phyloP scores from a whole-genome alignment of 2,329 filamentous ascomycete genomes.

The Fusarium ramigenum region DNA sequence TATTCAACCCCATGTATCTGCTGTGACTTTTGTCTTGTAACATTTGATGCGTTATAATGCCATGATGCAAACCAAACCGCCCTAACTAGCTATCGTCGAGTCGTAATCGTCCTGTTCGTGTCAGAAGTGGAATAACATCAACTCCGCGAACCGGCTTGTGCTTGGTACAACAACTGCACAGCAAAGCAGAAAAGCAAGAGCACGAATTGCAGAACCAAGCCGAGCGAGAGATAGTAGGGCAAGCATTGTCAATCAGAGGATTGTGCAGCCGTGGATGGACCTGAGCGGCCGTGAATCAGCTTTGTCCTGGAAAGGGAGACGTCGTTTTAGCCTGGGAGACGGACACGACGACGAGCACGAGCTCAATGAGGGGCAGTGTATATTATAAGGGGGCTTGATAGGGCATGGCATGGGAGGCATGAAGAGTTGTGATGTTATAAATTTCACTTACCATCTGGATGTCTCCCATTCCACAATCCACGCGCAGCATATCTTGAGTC shows the following conservation, averaged over 20 bases:
- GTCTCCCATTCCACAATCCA: constrained; percentile 81
- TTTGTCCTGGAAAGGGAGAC: constrained; percentile 39
- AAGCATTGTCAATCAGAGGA: constrained; percentile 42
- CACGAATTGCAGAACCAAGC: constrained; percentile 23
- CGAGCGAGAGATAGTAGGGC: constrained; percentile 30
- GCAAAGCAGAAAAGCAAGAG: constrained; percentile 25
- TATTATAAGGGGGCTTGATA: neutral
- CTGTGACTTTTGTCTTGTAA: neutral
- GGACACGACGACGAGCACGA: constrained; percentile 6
- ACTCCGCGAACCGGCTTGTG: constrained; percentile 1
- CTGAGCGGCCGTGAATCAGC: constrained; percentile 42
- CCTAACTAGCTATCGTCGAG: constrained; percentile 15
- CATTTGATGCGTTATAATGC: constrained; percentile 2
- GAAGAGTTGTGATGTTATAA: neutral
- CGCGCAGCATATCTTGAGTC: constrained; percentile 81
- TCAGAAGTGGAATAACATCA: constrained; percentile 23
- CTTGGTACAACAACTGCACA: constrained; percentile 14
- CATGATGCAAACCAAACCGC: constrained; percentile 12
- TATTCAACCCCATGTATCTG: constrained; percentile 1
- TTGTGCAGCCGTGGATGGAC: constrained; percentile 46
- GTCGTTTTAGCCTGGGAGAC: constrained; percentile 36
- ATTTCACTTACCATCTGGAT: constrained; percentile 72
- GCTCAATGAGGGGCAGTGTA: neutral
- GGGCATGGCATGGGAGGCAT: neutral
- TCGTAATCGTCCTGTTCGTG: constrained; percentile 24